phyloP scores from a whole-genome alignment of 176 grass and related monocot genomes.

The Hsuehochloa calcarea region DNA sequence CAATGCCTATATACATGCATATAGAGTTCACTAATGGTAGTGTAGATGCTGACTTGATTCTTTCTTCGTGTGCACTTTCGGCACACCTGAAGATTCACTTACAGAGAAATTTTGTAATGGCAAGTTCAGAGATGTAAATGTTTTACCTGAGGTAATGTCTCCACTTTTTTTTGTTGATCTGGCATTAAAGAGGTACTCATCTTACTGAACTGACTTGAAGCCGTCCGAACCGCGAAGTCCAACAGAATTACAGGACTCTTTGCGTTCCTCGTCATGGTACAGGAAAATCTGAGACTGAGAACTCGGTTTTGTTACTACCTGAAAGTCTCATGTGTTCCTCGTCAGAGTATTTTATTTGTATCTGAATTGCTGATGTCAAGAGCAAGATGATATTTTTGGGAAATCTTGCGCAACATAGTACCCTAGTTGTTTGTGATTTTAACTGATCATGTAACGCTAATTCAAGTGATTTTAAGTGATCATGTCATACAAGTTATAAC shows the following conservation, averaged over 20 bases:
- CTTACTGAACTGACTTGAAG: background rate
- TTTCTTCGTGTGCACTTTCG: background rate
- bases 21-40: conserved; percentile 68
- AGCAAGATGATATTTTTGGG: background rate
- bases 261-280: background rate
- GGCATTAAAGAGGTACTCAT: background rate
- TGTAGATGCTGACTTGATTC: conserved; percentile 56
- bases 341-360: background rate
- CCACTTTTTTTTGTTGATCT: conserved; percentile 26
- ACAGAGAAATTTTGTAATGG: conserved; percentile 49
- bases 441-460: too few species aligned
- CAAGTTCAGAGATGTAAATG: conserved; percentile 70
- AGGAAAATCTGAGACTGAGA: background rate
- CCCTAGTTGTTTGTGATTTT: too few species aligned
- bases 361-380: background rate
- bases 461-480: too few species aligned
- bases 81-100: conserved; percentile 29
- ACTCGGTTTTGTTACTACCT: background rate
- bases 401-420: background rate
- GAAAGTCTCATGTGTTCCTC: background rate
- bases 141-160: conserved; percentile 44
- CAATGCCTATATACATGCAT: conserved; percentile 50
- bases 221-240: background rate
- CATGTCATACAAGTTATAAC: background rate
- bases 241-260: background rate